Evolutionary conservation across 1,284 basidiomycete species (phyloP).

Genomic region (Leccinum griseonigrum): DNA sequence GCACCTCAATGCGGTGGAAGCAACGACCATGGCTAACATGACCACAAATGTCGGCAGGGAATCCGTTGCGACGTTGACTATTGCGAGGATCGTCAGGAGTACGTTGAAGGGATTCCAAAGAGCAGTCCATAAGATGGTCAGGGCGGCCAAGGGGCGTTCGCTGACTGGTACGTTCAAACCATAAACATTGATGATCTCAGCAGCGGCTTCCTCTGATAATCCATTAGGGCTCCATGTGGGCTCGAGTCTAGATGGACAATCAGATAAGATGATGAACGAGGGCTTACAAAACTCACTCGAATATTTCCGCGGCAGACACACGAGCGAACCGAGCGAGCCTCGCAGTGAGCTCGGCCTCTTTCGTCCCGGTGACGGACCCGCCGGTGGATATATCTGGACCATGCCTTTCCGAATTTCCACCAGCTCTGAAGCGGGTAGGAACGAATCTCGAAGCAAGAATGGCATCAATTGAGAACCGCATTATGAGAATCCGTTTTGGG

Average conservation of each 20-base stretch:
- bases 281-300: slow-evolving; percentile 17
- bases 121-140: slow-evolving; percentile 28
- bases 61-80: slow-evolving; percentile 31
- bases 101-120: slow-evolving; percentile 33
- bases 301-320: slow-evolving; percentile 23
- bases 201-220: slow-evolving; percentile 24
- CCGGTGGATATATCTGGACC: slow-evolving; percentile 28
- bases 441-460: slow-evolving; percentile 24
- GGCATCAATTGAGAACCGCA: slow-evolving; percentile 22
- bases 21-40: slow-evolving; percentile 33
- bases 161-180: slow-evolving; percentile 28
- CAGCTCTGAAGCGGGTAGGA: slow-evolving; percentile 23
- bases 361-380: slow-evolving; percentile 11
- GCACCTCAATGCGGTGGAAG: slow-evolving; percentile 31
- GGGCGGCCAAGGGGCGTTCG: slow-evolving; percentile 31
- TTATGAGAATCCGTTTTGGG: slow-evolving; percentile 13
- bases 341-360: slow-evolving; percentile 23
- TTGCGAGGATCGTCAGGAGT: slow-evolving; percentile 29
- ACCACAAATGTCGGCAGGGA: slow-evolving; percentile 32
- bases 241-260: slow-evolving; percentile 24
- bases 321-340: slow-evolving; percentile 27
- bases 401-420: slow-evolving; percentile 22
- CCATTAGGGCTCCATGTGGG: slow-evolving; percentile 25
- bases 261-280: not conserved
- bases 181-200: slow-evolving; percentile 18